Base-by-base conservation (phyloP, 139 green algal species). In the Zygnema cylindricum region DNA sequence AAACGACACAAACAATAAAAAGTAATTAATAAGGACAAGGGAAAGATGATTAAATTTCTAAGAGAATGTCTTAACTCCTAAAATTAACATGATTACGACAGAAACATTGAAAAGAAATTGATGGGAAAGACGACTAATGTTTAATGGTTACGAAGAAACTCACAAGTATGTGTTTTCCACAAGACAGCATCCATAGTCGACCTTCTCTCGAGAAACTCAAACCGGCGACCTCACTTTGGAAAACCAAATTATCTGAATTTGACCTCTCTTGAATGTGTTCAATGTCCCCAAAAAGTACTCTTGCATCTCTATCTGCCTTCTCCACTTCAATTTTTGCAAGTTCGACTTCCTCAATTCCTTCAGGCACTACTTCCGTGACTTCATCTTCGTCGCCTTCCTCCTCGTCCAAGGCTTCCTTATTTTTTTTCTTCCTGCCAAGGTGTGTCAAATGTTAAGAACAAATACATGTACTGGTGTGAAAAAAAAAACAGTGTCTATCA, bases 281-380 rank as follows among this genome's bases (percentile, higher is more conserved):
- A 63, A 87, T 69, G 30, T 87, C 82, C 21, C 43, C 1, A 83
- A 43, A 32, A 71, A 43, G 55, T 0, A 40, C 16, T 35, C 81
- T 83, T 7, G 33, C n/a, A 22, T 85, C 84, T 35, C 84, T 43
- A 38, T 89, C 69, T 33, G 69, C 69, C 36, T 42, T 76, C 36
- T 89, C 84, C 23, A 85, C 38, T 3, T 89, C 42, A 1, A 84
- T 84, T 22, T 33, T 21, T 16, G 84, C 84, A 7, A 85, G 22
- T 35, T 89, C 84, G 1, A 89, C 84, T 69, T 83, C 69, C 35
- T 85, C 69, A 49, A 89, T 85, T 23, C 84, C 84, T 21, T 89
- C 84, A 0, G 84, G 84, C 11, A 71, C 1, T 25, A 85, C 76
- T 2, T 85, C 84, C 1, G 81, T 25, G 69, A 25, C 69, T 49